Evolutionary conservation across 441 rosid species (phyloP).

Genomic region (Metrosideros polymorpha): DNA sequence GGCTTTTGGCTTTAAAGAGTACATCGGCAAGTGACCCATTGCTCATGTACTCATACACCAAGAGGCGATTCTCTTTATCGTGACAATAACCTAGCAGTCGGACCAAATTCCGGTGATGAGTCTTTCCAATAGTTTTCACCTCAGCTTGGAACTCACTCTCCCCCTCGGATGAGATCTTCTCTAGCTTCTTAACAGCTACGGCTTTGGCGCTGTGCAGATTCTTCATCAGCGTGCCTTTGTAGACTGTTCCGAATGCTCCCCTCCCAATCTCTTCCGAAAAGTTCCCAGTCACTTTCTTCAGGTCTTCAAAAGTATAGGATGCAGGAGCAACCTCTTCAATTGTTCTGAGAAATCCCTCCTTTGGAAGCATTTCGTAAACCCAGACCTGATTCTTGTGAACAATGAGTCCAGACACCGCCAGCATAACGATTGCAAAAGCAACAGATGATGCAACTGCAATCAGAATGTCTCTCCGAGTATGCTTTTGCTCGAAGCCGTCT

Average conservation of each 20-base stretch:
- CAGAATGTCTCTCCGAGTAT: neutral
- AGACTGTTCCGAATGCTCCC: conserved; percentile 13
- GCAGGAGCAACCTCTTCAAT: neutral
- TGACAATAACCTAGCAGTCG: neutral
- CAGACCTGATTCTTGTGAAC: neutral
- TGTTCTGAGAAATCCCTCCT: neutral
- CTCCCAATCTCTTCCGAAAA: conserved; percentile 31
- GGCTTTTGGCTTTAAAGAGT: neutral
- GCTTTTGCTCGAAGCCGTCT: neutral
- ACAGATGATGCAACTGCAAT: neutral
- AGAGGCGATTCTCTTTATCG: neutral
- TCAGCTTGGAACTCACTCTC: neutral
- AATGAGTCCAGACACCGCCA: neutral
- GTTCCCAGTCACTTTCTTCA: conserved; percentile 13
- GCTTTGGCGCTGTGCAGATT: neutral
- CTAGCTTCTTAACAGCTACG: neutral
- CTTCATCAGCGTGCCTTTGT: neutral
- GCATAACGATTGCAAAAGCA: neutral
- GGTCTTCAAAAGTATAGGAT: conserved; percentile 18
- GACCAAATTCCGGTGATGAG: neutral
- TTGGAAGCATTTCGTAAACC: neutral
- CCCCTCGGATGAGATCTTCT: neutral
- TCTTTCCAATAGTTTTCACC: neutral
- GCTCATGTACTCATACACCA: neutral
- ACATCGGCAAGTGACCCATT: neutral